Percentiles rank a stretch among this genome's conserved stretches.
phyloP scores from a whole-genome alignment of 768 basidiomycete species.

The Auricularia heimuer region DNA sequence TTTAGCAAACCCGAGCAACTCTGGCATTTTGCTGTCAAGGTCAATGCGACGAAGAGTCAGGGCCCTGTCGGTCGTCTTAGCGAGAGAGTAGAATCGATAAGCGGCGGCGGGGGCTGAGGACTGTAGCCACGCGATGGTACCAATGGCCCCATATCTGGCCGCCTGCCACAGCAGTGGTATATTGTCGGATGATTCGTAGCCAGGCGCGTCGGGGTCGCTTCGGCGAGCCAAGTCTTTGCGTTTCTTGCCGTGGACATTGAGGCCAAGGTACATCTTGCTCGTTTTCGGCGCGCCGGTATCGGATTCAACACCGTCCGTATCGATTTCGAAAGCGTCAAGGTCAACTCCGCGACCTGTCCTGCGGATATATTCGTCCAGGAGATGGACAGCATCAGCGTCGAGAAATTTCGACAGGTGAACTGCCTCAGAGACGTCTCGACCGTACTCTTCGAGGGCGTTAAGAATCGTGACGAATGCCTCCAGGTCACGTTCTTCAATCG shows the following conservation, averaged over 20 bases:
- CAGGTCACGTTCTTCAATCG: slow-evolving; percentile 36
- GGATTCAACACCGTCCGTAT: slow-evolving; percentile 19
- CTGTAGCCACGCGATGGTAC: slow-evolving; percentile 39
- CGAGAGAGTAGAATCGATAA: slow-evolving; percentile 39
- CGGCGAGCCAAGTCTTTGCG: slow-evolving; percentile 40
- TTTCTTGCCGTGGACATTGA: slow-evolving; percentile 58
- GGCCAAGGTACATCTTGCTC: slow-evolving; percentile 38
- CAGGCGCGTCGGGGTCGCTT: slow-evolving; percentile 37
- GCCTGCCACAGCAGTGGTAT: slow-evolving; percentile 36
- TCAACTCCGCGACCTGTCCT: slow-evolving; percentile 32
- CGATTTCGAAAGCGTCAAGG: slow-evolving; percentile 3
- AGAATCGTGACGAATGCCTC: slow-evolving; percentile 40
- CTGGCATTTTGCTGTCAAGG: slow-evolving; percentile 32
- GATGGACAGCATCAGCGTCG: slow-evolving; percentile 32
- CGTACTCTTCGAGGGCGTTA: slow-evolving; percentile 21
- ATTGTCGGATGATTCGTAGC: slow-evolving; percentile 1
- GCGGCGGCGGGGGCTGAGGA: slow-evolving; percentile 38
- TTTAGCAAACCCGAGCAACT: slow-evolving; percentile 43
- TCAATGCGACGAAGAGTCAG: slow-evolving; percentile 31
- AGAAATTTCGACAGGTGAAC: slow-evolving; percentile 24
- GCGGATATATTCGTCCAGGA: slow-evolving; percentile 49
- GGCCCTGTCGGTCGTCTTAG: slow-evolving; percentile 33
- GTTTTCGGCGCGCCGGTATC: slow-evolving; percentile 25
- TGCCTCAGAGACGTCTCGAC: slow-evolving; percentile 12
- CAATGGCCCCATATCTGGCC: slow-evolving; percentile 13